Percentiles rank a stretch among this genome's conserved stretches.
These are phyloP conservation scores for Hibiscus mutabilis DNA, from an alignment of 345 rosid species.

Conservation along the genomic window DNA sequence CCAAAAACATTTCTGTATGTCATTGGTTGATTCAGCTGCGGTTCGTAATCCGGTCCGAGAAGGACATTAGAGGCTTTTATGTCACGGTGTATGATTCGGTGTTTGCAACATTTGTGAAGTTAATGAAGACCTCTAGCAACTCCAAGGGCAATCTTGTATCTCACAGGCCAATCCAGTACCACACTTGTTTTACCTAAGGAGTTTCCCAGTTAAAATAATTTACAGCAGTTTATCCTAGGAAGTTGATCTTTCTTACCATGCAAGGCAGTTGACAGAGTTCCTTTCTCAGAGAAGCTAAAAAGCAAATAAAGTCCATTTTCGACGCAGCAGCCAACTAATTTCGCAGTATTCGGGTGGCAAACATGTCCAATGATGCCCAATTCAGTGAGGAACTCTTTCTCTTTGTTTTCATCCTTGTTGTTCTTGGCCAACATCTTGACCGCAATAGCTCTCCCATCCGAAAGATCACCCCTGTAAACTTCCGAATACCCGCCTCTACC, in stretches of 20 bases:
- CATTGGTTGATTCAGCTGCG: slow-evolving; percentile 45
- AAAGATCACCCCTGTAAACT: slow-evolving; percentile 79
- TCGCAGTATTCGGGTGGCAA: slow-evolving; percentile 75
- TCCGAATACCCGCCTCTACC: slow-evolving; percentile 90
- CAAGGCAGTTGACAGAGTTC: slow-evolving; percentile 64
- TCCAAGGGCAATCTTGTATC: slow-evolving; percentile 75
- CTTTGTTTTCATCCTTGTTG: slow-evolving; percentile 66
- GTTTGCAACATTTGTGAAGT: slow-evolving; percentile 84
- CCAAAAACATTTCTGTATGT: not conserved
- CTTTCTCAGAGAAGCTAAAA: slow-evolving; percentile 74
- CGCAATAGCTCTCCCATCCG: slow-evolving; percentile 65
- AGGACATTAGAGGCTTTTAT: slow-evolving; percentile 90
- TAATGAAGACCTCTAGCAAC: slow-evolving; percentile 82
- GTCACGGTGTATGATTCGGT: slow-evolving; percentile 86
- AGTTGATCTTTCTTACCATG: slow-evolving; percentile 42
- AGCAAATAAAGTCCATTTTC: slow-evolving; percentile 81
- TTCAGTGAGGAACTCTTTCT: slow-evolving; percentile 81
- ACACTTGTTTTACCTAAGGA: slow-evolving; percentile 28
- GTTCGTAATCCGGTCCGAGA: slow-evolving; percentile 81
- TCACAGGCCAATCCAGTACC: slow-evolving; percentile 56
- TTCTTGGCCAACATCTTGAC: slow-evolving; percentile 79
- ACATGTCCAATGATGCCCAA: slow-evolving; percentile 80
- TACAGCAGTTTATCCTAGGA: not conserved
- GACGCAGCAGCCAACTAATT: slow-evolving; percentile 74
- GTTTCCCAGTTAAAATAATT: not conserved